Evolutionary conservation across 345 rosid genomes (phyloP), one percentile per base, ranked within the genome.

Genomic region (Turritis glabra): DNA sequence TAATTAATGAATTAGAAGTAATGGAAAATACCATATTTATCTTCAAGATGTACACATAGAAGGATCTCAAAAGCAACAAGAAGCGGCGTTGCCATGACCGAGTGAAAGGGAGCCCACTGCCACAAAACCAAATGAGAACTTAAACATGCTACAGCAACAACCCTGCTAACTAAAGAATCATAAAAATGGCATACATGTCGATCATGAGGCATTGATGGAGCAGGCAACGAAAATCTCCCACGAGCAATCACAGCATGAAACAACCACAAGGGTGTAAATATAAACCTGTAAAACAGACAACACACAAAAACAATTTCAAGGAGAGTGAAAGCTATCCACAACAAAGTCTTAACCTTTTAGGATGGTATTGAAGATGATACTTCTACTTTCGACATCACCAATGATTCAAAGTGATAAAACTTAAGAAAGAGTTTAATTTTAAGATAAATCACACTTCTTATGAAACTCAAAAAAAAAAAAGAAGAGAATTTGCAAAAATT

Each of bases 21-120:
- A 63, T 0, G 55, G 0, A 43, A 12, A 55, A 48, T 58, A 89
- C 97, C 93, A 82, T 84, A 86, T 74, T 72, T 76, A 63, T 83
- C 77, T 75, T 88, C 85, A 22, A 93, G 92, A 82, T 76, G 89
- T 52, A 87, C 84, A 77, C 95, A 93, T 15, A 93, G 90, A 21
- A 93, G 87, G 41, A 93, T 80, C 71, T 90, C 97, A 67, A 93
- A 93, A 64, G 96, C 94, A 66, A 93, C 82, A 81, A 93, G 85
- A 80, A 90, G 80, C 1, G 98, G 97, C 5, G 86, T 81, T 1
- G 98, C 96, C 83, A 84, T 76, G 46, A 89, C 77, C 11, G 93
- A 82, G 56, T 93, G 98, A 72, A 71, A 86, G 35, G 98, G 97
- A 50, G 98, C 97, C 97, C 96, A 93, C 98, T 93, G 90, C 82